Percentiles rank a stretch among this genome's conserved stretches.
Evolutionary conservation across 2,329 filamentous ascomycete genomes (phyloP).

Genomic region (Endothia cerciana): DNA sequence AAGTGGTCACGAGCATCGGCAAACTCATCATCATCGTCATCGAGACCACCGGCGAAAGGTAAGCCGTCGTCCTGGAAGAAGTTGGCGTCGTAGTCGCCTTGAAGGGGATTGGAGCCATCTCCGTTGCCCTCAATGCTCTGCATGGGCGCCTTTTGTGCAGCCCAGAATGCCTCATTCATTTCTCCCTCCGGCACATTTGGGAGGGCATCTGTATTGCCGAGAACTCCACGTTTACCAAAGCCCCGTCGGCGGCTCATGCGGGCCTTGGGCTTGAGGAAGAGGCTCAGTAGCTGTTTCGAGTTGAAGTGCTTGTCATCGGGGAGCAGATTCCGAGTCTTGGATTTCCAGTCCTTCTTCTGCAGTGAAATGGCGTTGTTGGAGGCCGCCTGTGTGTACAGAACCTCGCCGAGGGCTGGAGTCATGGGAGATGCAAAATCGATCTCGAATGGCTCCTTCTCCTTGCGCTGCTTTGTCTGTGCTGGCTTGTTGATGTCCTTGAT

Average conservation of each 20-base stretch:
- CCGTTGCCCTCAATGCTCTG: constrained; percentile 37
- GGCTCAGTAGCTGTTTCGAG: constrained; percentile 82
- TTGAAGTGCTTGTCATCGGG: constrained; percentile 99
- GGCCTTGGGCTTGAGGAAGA: constrained; percentile 95
- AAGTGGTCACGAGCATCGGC: constrained; percentile 81
- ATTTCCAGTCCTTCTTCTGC: constrained; percentile 94
- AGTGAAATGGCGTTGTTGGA: constrained; percentile 82
- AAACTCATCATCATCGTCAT: constrained; percentile 74
- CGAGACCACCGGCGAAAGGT: constrained; percentile 68
- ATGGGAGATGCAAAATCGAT: constrained; percentile 86
- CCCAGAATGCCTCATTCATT: constrained; percentile 97
- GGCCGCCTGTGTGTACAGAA: constrained; percentile 79
- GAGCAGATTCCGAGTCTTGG: constrained; percentile 87
- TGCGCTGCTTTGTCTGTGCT: constrained; percentile 67
- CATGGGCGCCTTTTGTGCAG: constrained; percentile 65
- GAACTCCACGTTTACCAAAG: constrained; percentile 51
- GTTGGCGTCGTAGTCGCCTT: constrained; percentile 91
- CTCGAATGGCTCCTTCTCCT: constrained; percentile 95
- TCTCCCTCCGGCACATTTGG: constrained; percentile 69
- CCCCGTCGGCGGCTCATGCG: constrained; percentile 71
- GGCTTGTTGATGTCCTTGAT: constrained; percentile 80
- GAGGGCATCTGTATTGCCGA: constrained; percentile 46
- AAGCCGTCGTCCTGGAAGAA: constrained; percentile 93
- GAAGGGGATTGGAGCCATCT: constrained; percentile 61
- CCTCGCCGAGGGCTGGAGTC: constrained; percentile 69